Evolutionary conservation across 139 green algal genomes (phyloP).

Genomic region (Chlamydomonas applanata): DNA sequence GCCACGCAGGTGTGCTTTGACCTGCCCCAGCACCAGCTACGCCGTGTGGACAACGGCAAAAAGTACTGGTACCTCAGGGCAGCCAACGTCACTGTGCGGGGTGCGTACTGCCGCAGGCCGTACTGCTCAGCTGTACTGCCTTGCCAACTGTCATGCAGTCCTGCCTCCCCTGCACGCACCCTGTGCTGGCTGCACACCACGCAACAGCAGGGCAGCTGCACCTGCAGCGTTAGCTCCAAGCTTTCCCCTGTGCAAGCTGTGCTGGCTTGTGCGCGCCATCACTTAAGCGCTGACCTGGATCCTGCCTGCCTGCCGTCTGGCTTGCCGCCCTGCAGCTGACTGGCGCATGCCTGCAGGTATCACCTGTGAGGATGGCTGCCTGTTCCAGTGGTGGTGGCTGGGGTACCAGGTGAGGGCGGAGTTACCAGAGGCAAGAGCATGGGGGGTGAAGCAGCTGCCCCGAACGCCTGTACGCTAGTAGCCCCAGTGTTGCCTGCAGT

Average conservation of each 20-base stretch:
- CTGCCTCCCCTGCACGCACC: background rate
- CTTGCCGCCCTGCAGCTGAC: no score
- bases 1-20: conserved; percentile 17
- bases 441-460: no score
- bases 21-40: conserved; percentile 16
- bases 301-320: background rate
- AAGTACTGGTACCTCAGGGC: background rate
- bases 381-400: conserved; percentile 20
- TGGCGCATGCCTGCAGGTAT: conserved; percentile 11
- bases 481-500: no score
- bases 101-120: no score
- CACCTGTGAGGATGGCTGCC: conserved; percentile 17
- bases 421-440: no score
- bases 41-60: background rate
- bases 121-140: background rate
- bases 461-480: no score
- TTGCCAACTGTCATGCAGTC: background rate
- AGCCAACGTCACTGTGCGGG: background rate
- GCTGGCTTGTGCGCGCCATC: no score
- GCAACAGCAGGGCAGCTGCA: no score
- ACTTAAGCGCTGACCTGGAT: background rate
- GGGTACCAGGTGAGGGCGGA: conserved; percentile 19
- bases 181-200: no score
- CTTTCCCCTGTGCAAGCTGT: no score
- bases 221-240: no score